Base-by-base conservation (phyloP, 2,329 filamentous ascomycete genomes). In the Magnaporthiopsis poae region DNA sequence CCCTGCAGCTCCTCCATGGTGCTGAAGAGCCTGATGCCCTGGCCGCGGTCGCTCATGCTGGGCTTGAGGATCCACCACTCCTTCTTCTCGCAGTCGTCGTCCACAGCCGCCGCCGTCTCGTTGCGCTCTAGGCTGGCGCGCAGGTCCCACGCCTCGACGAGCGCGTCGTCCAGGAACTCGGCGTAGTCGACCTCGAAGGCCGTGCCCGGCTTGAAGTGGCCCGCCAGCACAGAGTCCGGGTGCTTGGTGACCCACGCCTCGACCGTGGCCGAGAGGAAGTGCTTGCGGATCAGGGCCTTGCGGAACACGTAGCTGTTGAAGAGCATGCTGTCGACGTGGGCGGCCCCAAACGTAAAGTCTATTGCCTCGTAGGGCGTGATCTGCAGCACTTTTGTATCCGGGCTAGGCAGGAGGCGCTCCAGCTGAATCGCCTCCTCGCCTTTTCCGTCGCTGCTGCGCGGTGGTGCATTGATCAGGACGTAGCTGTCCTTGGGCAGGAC, bases 41-140 rank as follows among this genome's bases (percentile, higher is more conserved):
- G 93, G 0, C 94, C 95, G 31, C 94, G 86, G 75, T 99, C 95
- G 76, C 92, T 96, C 95, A 99, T 98, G 11, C 94, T 90, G 0
- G 95, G 94, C 78, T 99, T 99, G 68, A 99, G 77, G 70, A 99
- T 98, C 95, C 95, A 99, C 94, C 94, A 99, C 75, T 96, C 87
- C 68, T 72, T 73, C 31, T 31, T 31, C 15, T 18, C 46, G n/a
- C 59, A 29, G 56, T 21, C 46, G 46, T 25, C 46, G 11, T 35
- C 52, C 56, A 27, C n/a, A 33, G 25, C 64, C 2, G 18, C 66
- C 15, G 69, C 69, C 15, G 69, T 69, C 64, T 84, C 85, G 71
- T 96, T 96, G 62, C 81, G 82, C 39, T 85, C 84, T 76, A 96
- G 83, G 71, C 90, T 93, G 67, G 91, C 91, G 27, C 88, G 84